These are phyloP conservation scores for Fusarium nanum DNA, from an alignment of 2,329 filamentous ascomycete species.

Conservation along the genomic window DNA sequence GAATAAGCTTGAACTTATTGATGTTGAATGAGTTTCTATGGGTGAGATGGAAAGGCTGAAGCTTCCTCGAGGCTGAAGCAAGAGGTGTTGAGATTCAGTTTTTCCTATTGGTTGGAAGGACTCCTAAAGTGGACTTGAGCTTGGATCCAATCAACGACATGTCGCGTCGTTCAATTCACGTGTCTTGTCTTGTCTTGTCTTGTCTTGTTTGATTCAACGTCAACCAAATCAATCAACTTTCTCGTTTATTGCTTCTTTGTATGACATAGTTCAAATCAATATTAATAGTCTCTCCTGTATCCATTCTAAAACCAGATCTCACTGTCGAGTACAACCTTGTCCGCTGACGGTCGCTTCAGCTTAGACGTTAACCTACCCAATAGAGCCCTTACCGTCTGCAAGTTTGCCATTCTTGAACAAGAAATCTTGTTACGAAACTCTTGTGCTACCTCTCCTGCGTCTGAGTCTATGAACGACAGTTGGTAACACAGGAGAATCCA, in stretches of 20 bases:
- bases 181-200: not conserved
- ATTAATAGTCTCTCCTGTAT: not conserved
- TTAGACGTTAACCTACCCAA: not conserved
- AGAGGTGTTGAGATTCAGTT: conserved; percentile 3
- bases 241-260: not conserved
- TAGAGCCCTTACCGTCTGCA: not conserved
- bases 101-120: conserved; percentile 29
- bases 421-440: not conserved
- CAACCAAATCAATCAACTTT: not conserved
- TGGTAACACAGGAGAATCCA: not conserved
- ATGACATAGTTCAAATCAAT: not conserved
- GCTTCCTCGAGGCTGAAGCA: conserved; percentile 37
- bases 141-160: conserved; percentile 21
- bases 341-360: not conserved
- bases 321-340: not conserved
- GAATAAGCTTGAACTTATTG: conserved; percentile 6
- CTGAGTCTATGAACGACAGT: not conserved
- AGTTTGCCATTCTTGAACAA: conserved; percentile 1
- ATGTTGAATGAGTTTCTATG: conserved; percentile 14
- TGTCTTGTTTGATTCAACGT: not conserved
- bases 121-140: conserved; percentile 26
- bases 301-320: not conserved
- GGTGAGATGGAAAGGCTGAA: conserved; percentile 42
- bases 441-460: conserved; percentile 5
- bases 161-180: conserved; percentile 16